Evolutionary conservation across 257 asterid genomes (phyloP), one percentile per base, ranked within the genome.

Genomic region (Fraxinus pennsylvanica): DNA sequence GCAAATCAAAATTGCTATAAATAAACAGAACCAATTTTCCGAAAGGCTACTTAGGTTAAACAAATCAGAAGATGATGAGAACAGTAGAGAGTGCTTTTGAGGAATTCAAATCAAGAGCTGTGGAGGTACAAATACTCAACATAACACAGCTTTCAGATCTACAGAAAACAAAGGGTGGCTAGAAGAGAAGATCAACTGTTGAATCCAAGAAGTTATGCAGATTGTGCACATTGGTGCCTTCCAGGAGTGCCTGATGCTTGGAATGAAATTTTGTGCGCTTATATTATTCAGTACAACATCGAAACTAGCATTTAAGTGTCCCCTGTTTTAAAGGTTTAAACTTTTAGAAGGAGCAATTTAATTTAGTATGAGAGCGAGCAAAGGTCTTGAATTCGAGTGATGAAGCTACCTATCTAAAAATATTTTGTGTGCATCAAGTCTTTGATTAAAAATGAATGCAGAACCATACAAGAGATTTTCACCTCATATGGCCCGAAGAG

Each of bases 191-290:
- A 83, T 9, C 74, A 83, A 33, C 59, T 79, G 9, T 59, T 81
- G 9, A 61, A 81, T 36, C 87, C 87, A 0, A 7, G 17, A 19
- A 76, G 74, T 68, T 81, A 83, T 72, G 75, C 83, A 3, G 86
- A 86, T 71, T 88, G 90, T 74, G 17, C 79, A 21, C 88, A 88
- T 32, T 88, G 89, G 92, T 86, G 93, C 73, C 84, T 87, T 2
- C 89, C 91, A 0, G 90, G 93, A 13, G 88, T 90, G 41, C 88
- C 88, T 6, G 90, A 88, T 57, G 82, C 79, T 21, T 90, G 92
- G 92, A 90, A 86, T 73, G 79, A 86, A 7, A 71, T 89, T 33
- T 81, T 90, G 10, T 86, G 73, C 71, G 81, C 87, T 2, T 81
- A 87, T 27, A 85, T 89, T 33, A 21, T 79, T 52, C 61, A 52